Base-by-base conservation (phyloP, 2,329 filamentous ascomycete species). In the Chrysosporium queenslandicum region DNA sequence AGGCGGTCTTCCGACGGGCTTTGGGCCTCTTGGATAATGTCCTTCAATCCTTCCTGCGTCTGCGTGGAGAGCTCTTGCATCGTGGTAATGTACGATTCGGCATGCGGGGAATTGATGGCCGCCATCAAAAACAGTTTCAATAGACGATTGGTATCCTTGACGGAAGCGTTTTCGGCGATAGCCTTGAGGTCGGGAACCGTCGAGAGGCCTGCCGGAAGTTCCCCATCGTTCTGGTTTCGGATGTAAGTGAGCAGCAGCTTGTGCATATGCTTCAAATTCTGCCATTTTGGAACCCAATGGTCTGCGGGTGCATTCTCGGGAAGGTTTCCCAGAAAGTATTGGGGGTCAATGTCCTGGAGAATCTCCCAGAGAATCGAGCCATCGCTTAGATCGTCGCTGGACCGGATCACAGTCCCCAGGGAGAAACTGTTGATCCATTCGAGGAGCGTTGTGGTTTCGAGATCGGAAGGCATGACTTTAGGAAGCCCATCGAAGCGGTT, bases 111-210 rank as follows among this genome's bases (percentile, higher is more conserved):
- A 62, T 77, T 75, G 56, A 82, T 77, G 23, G 79, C 79, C n/a
- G 75, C 76, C 53, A 82, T 76, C 20, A 85, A 71, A 63, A 85
- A 75, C 52, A 85, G 72, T 54, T 80, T 79, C 39, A 85, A 70
- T 47, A 85, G 71, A 71, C 83, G 71, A 52, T 72, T 68, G 42
- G 67, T 68, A 58, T 74, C 71, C 53, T 68, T 68, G 29, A 66
- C 58, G 23, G 71, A 69, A 18, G 64, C 65, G 48, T 69, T 68
- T 55, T 73, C 71, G 12, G 71, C 72, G 53, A 75, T 67, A 9
- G 69, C 64, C 61, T 74, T 71, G 46, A 74, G 66, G 55, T 74
- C 70, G n/a, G 71, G 71, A 11, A 66, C 63, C 5, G 67, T 66
- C 52, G 71, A 67, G 25, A 70, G 65, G 11, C 70, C 68, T 16